Base-by-base conservation (phyloP, 257 asterid species). In the Eucommia ulmoides region DNA sequence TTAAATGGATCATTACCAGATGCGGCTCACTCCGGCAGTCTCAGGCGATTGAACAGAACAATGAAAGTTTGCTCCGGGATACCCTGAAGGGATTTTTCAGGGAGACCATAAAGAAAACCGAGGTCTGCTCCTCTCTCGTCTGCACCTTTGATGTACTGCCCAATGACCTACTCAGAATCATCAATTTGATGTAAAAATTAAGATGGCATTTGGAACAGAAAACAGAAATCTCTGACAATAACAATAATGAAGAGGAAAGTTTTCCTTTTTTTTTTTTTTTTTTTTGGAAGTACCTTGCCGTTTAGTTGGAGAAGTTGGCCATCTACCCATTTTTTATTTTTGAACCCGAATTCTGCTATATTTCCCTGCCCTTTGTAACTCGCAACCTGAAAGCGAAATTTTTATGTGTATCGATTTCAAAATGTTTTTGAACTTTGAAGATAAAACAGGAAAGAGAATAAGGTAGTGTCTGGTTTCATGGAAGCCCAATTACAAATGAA, bases 201-300 rank as follows among this genome's bases (percentile, higher is more conserved):
- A 18, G 19, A 42, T 2, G 8, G 2, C 48, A 16, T 15, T 15
- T 16, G 15, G 14, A 6, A 35, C 3, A 10, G 11, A 35, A 35
- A 2, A 16, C 20, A 6, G 8, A 42, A 1, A 1, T 2, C 3
- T 42, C 20, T 2, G 48, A 42, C 19, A 19, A 15, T 16, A 60
- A 22, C 20, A 38, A 22, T 23, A 41, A 29, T 45, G 23, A 48
- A n/a, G 54, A 21, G 33, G 11, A 20, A 11, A 16, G 1, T 21
- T 17, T 12, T n/a, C 23, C 44, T 50, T n/a, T n/a, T n/a, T n/a
- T n/a, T n/a, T n/a, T n/a, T n/a, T n/a, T n/a, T n/a, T n/a, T n/a
- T n/a, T n/a, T n/a, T n/a, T n/a, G n/a, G n/a, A n/a, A n/a, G n/a
- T 72, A 89, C 97, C 97, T 72, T 89, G 67, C 97, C 93, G 14